Base-by-base conservation (phyloP, 2,329 filamentous ascomycete species). In the Cytospora mali region DNA sequence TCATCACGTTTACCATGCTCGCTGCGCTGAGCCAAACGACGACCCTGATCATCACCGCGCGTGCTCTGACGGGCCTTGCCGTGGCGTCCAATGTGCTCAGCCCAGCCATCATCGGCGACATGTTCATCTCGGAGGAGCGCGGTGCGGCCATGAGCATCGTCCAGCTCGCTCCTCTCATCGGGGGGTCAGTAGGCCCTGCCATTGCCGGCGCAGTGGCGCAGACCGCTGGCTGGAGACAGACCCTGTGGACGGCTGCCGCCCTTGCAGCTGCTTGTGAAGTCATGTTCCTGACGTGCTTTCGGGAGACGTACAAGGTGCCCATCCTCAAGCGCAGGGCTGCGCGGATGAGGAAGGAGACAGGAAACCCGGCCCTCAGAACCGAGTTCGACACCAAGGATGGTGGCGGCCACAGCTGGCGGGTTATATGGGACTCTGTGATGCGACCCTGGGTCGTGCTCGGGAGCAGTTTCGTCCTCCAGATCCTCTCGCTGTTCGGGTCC, bases 51-150 rank as follows among this genome's bases (percentile, higher is more conserved):
- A 79, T 86, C 59, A 72, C 73, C 1, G 81, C 86, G 52, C 79
- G 87, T 11, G 79, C 84, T 28, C 71, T 89, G 4, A 84, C 84
- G 0, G 88, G 88, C 0, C 76, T 86, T 39, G 86, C 86, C 4
- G 86, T 87, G 10, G 86, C 87, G 2, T 83, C 84, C 2, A 88
- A 87, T 66, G 85, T 88, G 10, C 76, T 89, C 21, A 85, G 82
- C 66, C 86, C 86, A 0, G 83, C 85, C 27, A 84, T 89, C 58
- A 80, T 89, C 21, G 86, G 86, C 27, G 87, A 89, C 70, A 82
- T 88, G 66, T 88, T 88, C 69, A 72, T 75, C 2, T 75, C 80
- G 0, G 85, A 88, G 61, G 75, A 84, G 70, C 77, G 85, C 18
- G 86, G 86, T 27, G 78, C 79, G 0, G 81, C 85, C 9, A 84